Percentiles rank a stretch among this genome's conserved stretches.
phyloP scores from a whole-genome alignment of 2,329 filamentous ascomycete species.

The Neofusicoccum cordaticola region DNA sequence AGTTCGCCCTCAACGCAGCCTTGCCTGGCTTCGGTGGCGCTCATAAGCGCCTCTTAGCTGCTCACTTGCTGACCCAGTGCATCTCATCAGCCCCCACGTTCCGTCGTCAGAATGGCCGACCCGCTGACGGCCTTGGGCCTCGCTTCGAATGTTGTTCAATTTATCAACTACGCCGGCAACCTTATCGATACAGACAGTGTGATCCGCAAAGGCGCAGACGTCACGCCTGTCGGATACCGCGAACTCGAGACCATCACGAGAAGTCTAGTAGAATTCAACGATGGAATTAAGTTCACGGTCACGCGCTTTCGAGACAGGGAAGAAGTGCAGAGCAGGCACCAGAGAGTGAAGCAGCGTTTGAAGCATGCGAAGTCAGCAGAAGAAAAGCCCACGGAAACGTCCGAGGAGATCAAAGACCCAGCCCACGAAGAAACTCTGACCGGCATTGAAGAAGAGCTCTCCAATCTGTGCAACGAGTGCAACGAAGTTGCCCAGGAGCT shows the following conservation, averaged over 20 bases:
- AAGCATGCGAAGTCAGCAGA: background rate
- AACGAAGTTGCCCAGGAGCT: background rate
- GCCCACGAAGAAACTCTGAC: background rate
- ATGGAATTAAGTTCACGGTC: constrained; percentile 2
- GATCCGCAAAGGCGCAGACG: background rate
- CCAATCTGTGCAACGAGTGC: constrained; percentile 1
- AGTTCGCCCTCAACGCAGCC: background rate
- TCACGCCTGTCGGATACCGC: background rate
- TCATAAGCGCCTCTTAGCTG: constrained; percentile 6
- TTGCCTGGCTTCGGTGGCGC: background rate
- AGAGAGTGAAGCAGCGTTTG: background rate
- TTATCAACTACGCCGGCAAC: background rate
- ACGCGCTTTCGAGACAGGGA: background rate
- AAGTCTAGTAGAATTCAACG: constrained; percentile 2
- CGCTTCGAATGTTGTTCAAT: constrained; percentile 7
- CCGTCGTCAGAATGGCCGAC: constrained; percentile 8
- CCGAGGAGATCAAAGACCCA: background rate
- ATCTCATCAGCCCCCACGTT: background rate
- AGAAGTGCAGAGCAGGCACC: background rate
- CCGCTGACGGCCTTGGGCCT: constrained; percentile 7
- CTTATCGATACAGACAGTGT: background rate
- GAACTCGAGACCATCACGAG: constrained; percentile 1
- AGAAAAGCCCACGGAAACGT: background rate
- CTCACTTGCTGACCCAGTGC: background rate
- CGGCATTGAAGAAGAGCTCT: background rate